Base-by-base conservation (phyloP, 495 filamentous ascomycete genomes). In the Aspergillus nidulans region DNA sequence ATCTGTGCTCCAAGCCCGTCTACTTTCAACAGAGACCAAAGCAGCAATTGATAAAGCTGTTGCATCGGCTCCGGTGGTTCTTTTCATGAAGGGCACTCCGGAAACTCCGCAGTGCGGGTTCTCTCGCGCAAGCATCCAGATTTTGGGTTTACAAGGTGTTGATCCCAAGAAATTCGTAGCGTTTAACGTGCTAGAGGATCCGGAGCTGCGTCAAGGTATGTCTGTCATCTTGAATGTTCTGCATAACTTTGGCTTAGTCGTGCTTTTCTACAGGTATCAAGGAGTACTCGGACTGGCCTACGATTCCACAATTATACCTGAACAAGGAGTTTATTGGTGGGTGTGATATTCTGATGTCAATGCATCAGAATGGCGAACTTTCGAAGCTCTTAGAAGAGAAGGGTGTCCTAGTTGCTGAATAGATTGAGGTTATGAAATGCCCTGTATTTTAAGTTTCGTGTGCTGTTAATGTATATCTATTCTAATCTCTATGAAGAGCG, bases 41-140 rank as follows among this genome's bases (percentile, higher is more conserved):
- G 69, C 81, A 24, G 90, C 91, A 4, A 97, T 98, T 58, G 88
- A 97, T 64, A 88, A 91, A 67, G 92, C 91, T 8, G 83, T 97
- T 18, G 73, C 67, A 21, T 88, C 90, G 1, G 85, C 90, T 9
- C 92, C 92, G 4, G 92, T 98, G 0, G 94, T 98, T 15, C 80
- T 98, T 23, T 98, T 97, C 77, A 97, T 97, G 92, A 97, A 97
- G 73, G 92, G 94, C 48, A 97, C 94, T 2, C 94, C 94, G 38
- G 94, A 97, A 71, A 90, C 82, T 20, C 94, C 94, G n/a, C 92
- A 98, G 68, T 98, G 94, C 70, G 94, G 94, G 36, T 98, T 97
- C 77, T 98, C 94, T 48, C 81, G 91, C 63, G 92, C 94, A 21
- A 92, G 84, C 66, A 91, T 98, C 66, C 91, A 97, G 77, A 91